Evolutionary conservation across 176 grass and related monocot species (phyloP).

Genomic region (Eleusine coracana): DNA sequence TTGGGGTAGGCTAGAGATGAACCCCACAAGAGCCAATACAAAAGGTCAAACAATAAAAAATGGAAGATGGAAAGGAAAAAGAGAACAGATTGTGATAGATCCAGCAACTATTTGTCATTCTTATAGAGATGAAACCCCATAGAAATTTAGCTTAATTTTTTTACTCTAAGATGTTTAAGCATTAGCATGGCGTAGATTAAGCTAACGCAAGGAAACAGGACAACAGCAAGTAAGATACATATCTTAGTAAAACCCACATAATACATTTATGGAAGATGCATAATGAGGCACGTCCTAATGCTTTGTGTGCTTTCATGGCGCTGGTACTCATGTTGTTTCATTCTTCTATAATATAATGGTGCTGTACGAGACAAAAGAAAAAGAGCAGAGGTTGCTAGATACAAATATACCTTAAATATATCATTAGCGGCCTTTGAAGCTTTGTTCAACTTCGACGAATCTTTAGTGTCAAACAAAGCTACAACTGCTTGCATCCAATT

Average conservation of each 20-base stretch:
- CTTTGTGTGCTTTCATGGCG: background rate
- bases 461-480: conserved; percentile 59
- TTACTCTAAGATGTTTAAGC: background rate
- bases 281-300: background rate
- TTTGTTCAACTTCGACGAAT: conserved; percentile 62
- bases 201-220: background rate
- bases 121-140: too few relatives aligned
- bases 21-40: too few relatives aligned
- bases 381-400: conserved; percentile 1
- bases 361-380: background rate
- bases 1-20: too few relatives aligned
- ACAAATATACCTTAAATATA: conserved; percentile 75
- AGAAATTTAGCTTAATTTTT: too few relatives aligned
- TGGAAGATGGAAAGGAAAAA: too few relatives aligned
- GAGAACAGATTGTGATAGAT: too few relatives aligned
- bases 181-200: conserved; percentile 25
- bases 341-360: background rate
- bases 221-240: background rate
- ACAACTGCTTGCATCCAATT: conserved; percentile 68
- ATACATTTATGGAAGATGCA: background rate
- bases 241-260: conserved; percentile 13
- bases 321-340: background rate
- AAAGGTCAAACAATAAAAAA: too few relatives aligned
- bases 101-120: too few relatives aligned
- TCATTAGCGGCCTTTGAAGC: conserved; percentile 64